Conservation (phyloP, 305 asterid species). For the Fraxinus greggii region DNA sequence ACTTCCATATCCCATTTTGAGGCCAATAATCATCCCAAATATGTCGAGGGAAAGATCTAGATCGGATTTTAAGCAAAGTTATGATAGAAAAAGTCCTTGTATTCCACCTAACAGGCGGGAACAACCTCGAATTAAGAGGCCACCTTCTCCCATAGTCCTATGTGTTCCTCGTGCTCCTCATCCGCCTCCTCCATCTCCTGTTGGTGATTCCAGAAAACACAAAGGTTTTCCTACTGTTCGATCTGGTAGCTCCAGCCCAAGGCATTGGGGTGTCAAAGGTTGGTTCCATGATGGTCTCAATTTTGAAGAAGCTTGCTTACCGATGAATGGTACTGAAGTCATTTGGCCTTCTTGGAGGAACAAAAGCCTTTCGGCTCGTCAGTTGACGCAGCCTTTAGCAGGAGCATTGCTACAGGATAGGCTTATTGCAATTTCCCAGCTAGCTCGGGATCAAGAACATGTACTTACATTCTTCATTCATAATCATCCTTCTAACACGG, state of each 20-base stretch:
- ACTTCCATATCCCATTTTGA: slow-evolving; percentile 80
- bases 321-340: slow-evolving; percentile 86
- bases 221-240: slow-evolving; percentile 94
- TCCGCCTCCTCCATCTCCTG: slow-evolving; percentile 97
- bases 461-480: slow-evolving; percentile 38
- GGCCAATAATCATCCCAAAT: slow-evolving; percentile 93
- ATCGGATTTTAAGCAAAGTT: slow-evolving; percentile 72
- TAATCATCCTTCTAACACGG: slow-evolving; percentile 20
- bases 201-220: slow-evolving; percentile 83
- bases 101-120: slow-evolving; percentile 86
- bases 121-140: slow-evolving; percentile 92
- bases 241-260: slow-evolving; percentile 99
- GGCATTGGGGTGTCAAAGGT: slow-evolving; percentile 98
- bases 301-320: slow-evolving; percentile 82
- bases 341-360: slow-evolving; percentile 99
- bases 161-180: slow-evolving; percentile 98
- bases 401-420: slow-evolving; percentile 95
- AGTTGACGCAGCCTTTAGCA: slow-evolving; percentile 84
- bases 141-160: slow-evolving; percentile 97
- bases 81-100: slow-evolving; percentile 93
- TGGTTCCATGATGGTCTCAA: slow-evolving; percentile 91
- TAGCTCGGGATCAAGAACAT: slow-evolving; percentile 97
- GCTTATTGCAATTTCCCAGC: slow-evolving; percentile 86
- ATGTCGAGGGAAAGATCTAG: slow-evolving; percentile 90
- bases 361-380: slow-evolving; percentile 76